Base-by-base conservation (phyloP, 2,329 filamentous ascomycete genomes). In the Tolypocladium cylindrosporum region DNA sequence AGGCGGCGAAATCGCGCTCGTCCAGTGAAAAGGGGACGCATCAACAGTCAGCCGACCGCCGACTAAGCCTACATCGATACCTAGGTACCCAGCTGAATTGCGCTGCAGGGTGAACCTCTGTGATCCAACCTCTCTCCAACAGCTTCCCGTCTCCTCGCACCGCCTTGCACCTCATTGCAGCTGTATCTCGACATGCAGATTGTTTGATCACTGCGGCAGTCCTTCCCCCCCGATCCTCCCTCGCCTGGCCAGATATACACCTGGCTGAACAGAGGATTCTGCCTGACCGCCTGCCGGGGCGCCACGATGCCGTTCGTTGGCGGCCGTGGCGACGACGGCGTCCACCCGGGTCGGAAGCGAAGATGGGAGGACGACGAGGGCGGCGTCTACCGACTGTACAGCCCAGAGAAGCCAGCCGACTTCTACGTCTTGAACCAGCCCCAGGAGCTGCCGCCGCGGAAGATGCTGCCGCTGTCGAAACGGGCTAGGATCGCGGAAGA, bases 231-330 rank as follows among this genome's bases (percentile, higher is more conserved):
- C 42, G 19, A 34, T 14, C 10, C n/a, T 36, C 31, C 31, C 48
- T 36, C 31, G 27, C 27, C 31, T 6, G 1, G 19, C 31, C 21
- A 19, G 11, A n/a, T 19, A 37, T 5, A 52, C 36, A 13, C 31
- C 9, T 19, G 31, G 19, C 6, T 19, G 31, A 6, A 19, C 9
- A 8, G 19, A 34, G 48, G 19, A 37, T 14, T 21, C 31, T 14
- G 19, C 31, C 16, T 13, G 45, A 9, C 34, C 27, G n/a, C 10
- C 19, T n/a, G 27, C 48, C 10, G 10, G 16, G 19, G 48, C 48
- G 48, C 31, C 31, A 21, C 57, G 42, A 74, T 74, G 72, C 72
- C 71, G 24, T 73, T 67, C 54, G 71, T 74, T 56, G 66, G 66
- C 39, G 45, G 57, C 42, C 51, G 56, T 55, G 34, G 39, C 57